Conservation (phyloP, 1,139 yeast species). For the Geotrichum cucujoidarum region DNA sequence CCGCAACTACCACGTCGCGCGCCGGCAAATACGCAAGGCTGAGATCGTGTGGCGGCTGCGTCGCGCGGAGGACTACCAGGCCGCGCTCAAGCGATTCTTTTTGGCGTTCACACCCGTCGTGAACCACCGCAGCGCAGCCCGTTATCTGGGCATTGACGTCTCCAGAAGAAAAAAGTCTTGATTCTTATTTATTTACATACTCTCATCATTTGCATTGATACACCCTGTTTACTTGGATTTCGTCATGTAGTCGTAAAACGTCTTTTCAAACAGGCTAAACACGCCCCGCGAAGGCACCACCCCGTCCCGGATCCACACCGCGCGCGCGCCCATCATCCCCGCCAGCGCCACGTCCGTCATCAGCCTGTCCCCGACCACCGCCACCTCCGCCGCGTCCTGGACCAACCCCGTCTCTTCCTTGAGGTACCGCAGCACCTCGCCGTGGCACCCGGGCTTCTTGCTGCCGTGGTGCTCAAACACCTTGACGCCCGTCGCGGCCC, state of each 20-base stretch:
- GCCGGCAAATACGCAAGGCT: too few relatives aligned
- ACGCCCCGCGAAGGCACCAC: constrained; percentile 51
- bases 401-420: constrained; percentile 37
- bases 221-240: background rate
- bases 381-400: constrained; percentile 56
- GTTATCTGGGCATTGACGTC: too few relatives aligned
- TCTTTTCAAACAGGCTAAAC: constrained; percentile 41
- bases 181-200: background rate
- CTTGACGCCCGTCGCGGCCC: constrained; percentile 62
- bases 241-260: constrained; percentile 24
- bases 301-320: constrained; percentile 79
- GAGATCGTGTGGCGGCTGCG: background rate
- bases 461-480: constrained; percentile 66
- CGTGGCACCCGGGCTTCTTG: constrained; percentile 86
- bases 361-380: constrained; percentile 83
- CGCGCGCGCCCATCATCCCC: constrained; percentile 82
- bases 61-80: too few relatives aligned
- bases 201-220: background rate
- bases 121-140: too few relatives aligned
- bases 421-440: constrained; percentile 63
- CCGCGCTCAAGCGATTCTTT: background rate
- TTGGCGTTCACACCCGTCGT: background rate
- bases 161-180: too few relatives aligned
- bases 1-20: too few relatives aligned
- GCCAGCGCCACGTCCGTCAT: constrained; percentile 94